Evolutionary conservation across 225 moss, liverwort and hornwort genomes (phyloP), one percentile per base, ranked within the genome.

Genomic region (Asterella californica): DNA sequence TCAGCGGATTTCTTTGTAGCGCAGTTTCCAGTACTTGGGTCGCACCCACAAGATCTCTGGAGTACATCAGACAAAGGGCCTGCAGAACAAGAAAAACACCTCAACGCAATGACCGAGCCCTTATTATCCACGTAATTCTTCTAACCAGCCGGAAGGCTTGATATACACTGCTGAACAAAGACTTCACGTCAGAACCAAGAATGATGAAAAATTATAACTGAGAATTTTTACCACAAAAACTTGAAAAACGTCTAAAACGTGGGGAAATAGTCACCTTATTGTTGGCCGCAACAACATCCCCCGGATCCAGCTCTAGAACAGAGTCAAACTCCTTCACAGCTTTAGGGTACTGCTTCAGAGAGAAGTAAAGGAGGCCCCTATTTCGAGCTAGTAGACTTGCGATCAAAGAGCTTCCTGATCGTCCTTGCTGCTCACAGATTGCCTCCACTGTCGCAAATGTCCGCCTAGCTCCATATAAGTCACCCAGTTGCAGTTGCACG

Each of bases 21-120:
- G 88, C 88, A 55, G 90, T 91, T 80, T 99, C 97, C 68, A 99
- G 87, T 73, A 93, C 90, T 65, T 95, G 85, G 49, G 97, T 99
- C 80, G 97, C 97, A 72, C 91, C 93, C 67, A 99, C 78, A 71
- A 99, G 92, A 84, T 99, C 94, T 82, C 97, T 93, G 75, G 93
- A 92, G 80, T 99, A 99, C 97, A 99, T 99, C 78, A 93, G 87
- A 88, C 97, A 99, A 65, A 99, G 89, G 63, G 97, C 97, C 95
- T 96, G 92, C 84, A 80, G 66, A 77, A 60, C 27, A 54, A 29
- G 18, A 53, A 32, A 53, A n/a, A 1, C 1, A 70, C 8, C 6
- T 74, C 74, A 74, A 33, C n/a, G 11, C 11, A 46, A 71, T 10
- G 61, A 21, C 25, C 11, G 47, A 71, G 46, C 1, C 2, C 24